These are phyloP conservation scores for Royoungia palumana DNA, from an alignment of 768 basidiomycete species.

Conservation along the genomic window DNA sequence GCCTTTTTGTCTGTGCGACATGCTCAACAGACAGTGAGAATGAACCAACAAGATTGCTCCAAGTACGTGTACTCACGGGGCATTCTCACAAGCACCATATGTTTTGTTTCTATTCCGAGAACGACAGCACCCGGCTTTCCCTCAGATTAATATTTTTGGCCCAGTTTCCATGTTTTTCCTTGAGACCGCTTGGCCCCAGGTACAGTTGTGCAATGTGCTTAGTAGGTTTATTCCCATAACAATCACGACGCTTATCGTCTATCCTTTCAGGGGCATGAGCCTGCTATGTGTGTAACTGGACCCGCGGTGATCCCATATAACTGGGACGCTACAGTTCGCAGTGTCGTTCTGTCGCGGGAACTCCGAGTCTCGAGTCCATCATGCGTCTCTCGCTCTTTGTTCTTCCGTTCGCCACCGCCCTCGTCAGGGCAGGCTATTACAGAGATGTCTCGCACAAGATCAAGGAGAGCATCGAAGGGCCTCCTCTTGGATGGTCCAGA, in stretches of 20 bases:
- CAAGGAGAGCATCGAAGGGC: conserved; percentile 45
- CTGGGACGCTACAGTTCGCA: background rate
- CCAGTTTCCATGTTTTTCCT: background rate
- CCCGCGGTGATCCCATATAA: conserved; percentile 10
- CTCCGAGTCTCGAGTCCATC: background rate
- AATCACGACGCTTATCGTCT: background rate
- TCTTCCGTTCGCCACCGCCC: conserved; percentile 10
- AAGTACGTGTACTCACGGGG: background rate
- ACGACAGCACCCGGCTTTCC: background rate
- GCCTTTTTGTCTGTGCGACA: too few relatives aligned
- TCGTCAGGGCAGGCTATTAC: conserved; percentile 10
- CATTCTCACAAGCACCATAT: background rate
- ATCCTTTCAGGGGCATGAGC: background rate
- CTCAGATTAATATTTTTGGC: background rate
- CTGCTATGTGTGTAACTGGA: background rate
- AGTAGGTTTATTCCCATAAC: background rate
- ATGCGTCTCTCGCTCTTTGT: conserved; percentile 15
- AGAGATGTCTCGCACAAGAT: conserved; percentile 29
- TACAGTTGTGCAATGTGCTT: background rate
- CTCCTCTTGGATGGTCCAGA: conserved; percentile 49
- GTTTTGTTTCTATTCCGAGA: conserved; percentile 2
- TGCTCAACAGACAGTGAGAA: background rate
- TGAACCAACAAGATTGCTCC: background rate
- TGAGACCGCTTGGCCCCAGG: background rate
- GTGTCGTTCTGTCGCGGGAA: background rate